Conservation (phyloP, 306 rosid species). For the Castanea mollissima region DNA sequence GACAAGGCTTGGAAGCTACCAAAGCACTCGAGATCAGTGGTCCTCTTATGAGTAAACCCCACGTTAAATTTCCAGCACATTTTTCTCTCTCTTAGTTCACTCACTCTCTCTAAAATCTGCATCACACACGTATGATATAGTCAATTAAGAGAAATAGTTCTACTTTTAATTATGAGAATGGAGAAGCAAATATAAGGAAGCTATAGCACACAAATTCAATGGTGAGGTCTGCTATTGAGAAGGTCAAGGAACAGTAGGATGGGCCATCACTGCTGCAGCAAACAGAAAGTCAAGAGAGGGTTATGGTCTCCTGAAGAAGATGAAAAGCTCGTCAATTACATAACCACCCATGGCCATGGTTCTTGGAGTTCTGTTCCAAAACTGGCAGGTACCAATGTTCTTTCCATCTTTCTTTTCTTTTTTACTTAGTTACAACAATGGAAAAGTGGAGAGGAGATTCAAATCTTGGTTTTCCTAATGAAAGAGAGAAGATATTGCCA, state of each 20-base stretch:
- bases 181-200: slow-evolving; percentile 18
- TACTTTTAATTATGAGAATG: slow-evolving; percentile 1
- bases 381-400: slow-evolving; percentile 52
- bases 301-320: slow-evolving; percentile 97
- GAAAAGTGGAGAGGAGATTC: too few species aligned
- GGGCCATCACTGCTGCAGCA: slow-evolving; percentile 80
- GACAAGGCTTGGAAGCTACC: slow-evolving; percentile 5
- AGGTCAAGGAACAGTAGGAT: slow-evolving; percentile 1
- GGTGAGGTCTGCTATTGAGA: background rate
- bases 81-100: background rate
- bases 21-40: slow-evolving; percentile 10
- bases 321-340: slow-evolving; percentile 60
- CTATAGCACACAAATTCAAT: background rate
- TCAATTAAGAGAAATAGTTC: background rate
- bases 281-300: slow-evolving; percentile 83
- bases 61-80: slow-evolving; percentile 13
- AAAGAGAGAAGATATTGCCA: too few species aligned
- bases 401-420: background rate
- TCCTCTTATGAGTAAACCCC: slow-evolving; percentile 28
- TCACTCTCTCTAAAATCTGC: background rate
- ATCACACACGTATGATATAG: background rate
- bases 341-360: slow-evolving; percentile 55
- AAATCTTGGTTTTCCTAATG: too few species aligned
- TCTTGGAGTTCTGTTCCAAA: slow-evolving; percentile 86
- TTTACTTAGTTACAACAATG: too few species aligned